These are phyloP conservation scores for Hawksworthiomyces lignivorus DNA, from an alignment of 2,329 filamentous ascomycete species.

Conservation along the genomic window DNA sequence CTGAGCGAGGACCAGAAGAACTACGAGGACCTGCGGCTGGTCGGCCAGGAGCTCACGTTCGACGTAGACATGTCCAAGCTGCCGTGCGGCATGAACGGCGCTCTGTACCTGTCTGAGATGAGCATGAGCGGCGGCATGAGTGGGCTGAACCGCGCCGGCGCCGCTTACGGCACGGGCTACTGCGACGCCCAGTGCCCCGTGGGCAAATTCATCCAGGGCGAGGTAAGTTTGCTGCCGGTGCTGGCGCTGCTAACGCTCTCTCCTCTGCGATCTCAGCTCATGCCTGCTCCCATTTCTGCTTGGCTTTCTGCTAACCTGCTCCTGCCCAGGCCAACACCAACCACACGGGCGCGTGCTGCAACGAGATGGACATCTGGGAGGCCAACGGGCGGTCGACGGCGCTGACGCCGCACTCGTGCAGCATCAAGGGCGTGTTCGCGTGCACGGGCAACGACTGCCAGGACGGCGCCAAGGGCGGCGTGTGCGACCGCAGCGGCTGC, in stretches of 20 bases:
- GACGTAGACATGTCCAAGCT: conserved; percentile 55
- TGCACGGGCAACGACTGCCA: conserved; percentile 36
- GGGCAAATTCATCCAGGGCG: conserved; percentile 40
- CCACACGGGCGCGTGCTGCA: conserved; percentile 40
- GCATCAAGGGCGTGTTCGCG: conserved; percentile 32
- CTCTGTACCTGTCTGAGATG: conserved; percentile 52
- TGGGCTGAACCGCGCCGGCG: conserved; percentile 47
- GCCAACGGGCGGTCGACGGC: conserved; percentile 39
- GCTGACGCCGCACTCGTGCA: conserved; percentile 43
- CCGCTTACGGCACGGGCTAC: conserved; percentile 55
- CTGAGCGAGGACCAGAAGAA: conserved; percentile 44
- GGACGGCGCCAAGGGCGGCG: conserved; percentile 38
- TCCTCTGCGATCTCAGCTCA: too few relatives aligned
- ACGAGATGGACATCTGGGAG: conserved; percentile 50
- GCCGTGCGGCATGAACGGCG: conserved; percentile 57
- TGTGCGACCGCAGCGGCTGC: conserved; percentile 38
- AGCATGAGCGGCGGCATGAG: conserved; percentile 52
- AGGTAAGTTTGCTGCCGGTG: too few relatives aligned
- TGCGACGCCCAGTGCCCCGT: conserved; percentile 54
- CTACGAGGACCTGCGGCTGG: conserved; percentile 50
- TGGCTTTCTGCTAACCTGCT: too few relatives aligned
- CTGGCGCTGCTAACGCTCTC: too few relatives aligned
- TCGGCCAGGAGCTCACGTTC: conserved; percentile 53
- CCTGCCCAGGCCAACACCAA: conserved; percentile 32
- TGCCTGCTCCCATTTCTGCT: too few relatives aligned